phyloP scores from a whole-genome alignment of 805 yeast species.

The Candida insectorum region DNA sequence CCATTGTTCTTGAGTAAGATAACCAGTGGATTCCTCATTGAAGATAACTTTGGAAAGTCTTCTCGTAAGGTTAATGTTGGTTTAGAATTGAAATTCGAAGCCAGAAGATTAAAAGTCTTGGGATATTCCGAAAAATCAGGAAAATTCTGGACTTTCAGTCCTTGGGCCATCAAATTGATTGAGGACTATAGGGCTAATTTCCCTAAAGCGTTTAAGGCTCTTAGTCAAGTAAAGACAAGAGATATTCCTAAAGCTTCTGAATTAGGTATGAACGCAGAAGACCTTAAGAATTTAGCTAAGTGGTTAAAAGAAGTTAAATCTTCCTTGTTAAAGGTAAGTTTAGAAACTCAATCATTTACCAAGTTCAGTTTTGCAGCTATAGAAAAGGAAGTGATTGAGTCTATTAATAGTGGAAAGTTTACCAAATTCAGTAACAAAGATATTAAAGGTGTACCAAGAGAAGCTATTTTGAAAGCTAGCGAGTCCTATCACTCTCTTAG shows the following conservation, averaged over 20 bases:
- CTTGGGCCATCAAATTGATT: slow-evolving; percentile 65
- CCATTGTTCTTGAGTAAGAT: slow-evolving; percentile 72
- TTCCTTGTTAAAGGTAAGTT: slow-evolving; percentile 57
- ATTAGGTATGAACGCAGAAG: slow-evolving; percentile 37
- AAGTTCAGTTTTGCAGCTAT: slow-evolving; percentile 60
- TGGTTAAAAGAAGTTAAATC: slow-evolving; percentile 50
- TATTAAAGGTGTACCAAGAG: slow-evolving; percentile 78
- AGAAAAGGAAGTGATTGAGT: slow-evolving; percentile 54
- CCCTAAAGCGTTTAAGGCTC: slow-evolving; percentile 53
- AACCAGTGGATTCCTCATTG: slow-evolving; percentile 68
- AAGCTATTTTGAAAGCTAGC: slow-evolving; percentile 74
- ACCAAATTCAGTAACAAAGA: slow-evolving; percentile 47
- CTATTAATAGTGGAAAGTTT: slow-evolving; percentile 41
- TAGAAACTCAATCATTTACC: slow-evolving; percentile 78
- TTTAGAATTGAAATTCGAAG: slow-evolving; percentile 78
- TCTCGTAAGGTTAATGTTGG: slow-evolving; percentile 65
- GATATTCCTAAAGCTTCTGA: slow-evolving; percentile 37
- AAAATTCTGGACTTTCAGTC: slow-evolving; percentile 74
- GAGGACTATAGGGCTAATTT: slow-evolving; percentile 58
- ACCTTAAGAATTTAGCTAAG: slow-evolving; percentile 40
- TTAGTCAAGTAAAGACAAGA: slow-evolving; percentile 21
- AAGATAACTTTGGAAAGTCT: slow-evolving; percentile 44
- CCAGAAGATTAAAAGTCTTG: slow-evolving; percentile 73
- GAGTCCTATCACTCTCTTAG: slow-evolving; percentile 69
- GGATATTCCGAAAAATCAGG: slow-evolving; percentile 69